A percentile compares a stretch with the other conserved stretches of the same genome.
Conservation (phyloP, 2,329 filamentous ascomycete genomes). For the Trichoderma polysporum region DNA sequence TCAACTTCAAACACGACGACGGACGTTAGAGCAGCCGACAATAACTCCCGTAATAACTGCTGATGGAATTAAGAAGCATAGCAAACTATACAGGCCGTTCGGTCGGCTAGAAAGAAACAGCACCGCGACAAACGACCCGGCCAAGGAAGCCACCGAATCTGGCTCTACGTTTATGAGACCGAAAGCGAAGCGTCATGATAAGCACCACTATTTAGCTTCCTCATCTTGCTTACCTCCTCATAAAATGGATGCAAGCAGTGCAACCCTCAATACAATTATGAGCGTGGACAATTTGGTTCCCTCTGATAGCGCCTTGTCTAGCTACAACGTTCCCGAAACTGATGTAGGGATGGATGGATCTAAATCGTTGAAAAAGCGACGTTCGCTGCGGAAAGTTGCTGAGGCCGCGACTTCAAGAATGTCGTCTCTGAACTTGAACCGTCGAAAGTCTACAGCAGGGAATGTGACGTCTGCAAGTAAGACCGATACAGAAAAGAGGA, state of each 20-base stretch:
- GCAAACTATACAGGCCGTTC: slow-evolving; percentile 20
- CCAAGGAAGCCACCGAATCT: not conserved
- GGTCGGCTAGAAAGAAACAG: not conserved
- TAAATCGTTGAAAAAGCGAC: slow-evolving; percentile 10
- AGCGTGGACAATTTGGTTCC: slow-evolving; percentile 47
- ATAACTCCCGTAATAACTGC: not conserved
- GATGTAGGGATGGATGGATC: not conserved
- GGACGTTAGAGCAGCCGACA: not conserved
- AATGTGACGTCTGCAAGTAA: not conserved
- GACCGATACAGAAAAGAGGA: not conserved
- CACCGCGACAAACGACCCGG: not conserved
- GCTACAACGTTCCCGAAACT: not conserved
- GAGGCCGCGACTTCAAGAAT: slow-evolving; percentile 16
- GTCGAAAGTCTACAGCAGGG: slow-evolving; percentile 18
- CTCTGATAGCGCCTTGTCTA: not conserved
- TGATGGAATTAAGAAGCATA: not conserved
- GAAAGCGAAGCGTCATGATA: not conserved
- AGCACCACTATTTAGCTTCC: slow-evolving; percentile 33
- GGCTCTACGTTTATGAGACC: not conserved
- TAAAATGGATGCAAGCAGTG: slow-evolving; percentile 44
- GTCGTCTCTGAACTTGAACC: slow-evolving; percentile 13
- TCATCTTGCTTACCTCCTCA: slow-evolving; percentile 39
- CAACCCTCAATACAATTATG: slow-evolving; percentile 50
- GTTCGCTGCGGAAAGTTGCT: slow-evolving; percentile 11
- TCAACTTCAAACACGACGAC: not conserved